Base-by-base conservation (phyloP, 2,329 filamentous ascomycete species). In the Aspergillus costaricaensis region DNA sequence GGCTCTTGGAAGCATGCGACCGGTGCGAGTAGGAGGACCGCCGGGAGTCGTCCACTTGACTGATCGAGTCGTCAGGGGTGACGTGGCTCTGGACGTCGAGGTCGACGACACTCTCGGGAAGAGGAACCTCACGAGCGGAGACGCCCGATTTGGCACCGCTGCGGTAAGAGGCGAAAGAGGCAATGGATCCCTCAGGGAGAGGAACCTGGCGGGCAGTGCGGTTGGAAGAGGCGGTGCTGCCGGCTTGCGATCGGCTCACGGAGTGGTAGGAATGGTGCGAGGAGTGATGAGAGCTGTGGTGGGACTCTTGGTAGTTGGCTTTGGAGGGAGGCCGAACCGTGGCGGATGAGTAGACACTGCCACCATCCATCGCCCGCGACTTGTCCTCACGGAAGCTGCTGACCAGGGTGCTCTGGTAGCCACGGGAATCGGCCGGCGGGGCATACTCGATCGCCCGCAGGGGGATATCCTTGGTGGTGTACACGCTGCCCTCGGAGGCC, bases 11-110 rank as follows among this genome's bases (percentile, higher is more conserved):
- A 25, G 65, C 66, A 41, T 71, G 65, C 8, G 72, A 68, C 36
- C 65, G 66, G 47, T 68, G 66, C 15, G 62, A 71, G 57, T 74
- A 64, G 17, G 65, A 61, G n/a, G 70, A 73, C 21, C 69, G 62
- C 7, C 68, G 62, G 17, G 67, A 63, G 12, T 66, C 63, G n/a
- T 71, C 74, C 25, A 93, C 82, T 51, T 92, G 90, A 65, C 88
- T 87, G 62, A 92, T 86, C 0, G 92, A 96, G 75, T 97, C 93
- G 58, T 90, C 84, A 8, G 91, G 88, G 0, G 88, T 90, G 66
- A 99, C 81, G 17, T 92, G 87, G 14, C 77, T 77, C 54, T 79
- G 72, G 10, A 75, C 71, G 36, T 77, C 74, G 12, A 73, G 41
- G 8, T 72, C 74, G 7, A 68, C 58, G 17, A 73, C 67, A 56